A percentile compares a stretch with the other conserved stretches of the same genome.
Conservation (phyloP, 441 rosid genomes). For the Arabidopsis hybrid region DNA sequence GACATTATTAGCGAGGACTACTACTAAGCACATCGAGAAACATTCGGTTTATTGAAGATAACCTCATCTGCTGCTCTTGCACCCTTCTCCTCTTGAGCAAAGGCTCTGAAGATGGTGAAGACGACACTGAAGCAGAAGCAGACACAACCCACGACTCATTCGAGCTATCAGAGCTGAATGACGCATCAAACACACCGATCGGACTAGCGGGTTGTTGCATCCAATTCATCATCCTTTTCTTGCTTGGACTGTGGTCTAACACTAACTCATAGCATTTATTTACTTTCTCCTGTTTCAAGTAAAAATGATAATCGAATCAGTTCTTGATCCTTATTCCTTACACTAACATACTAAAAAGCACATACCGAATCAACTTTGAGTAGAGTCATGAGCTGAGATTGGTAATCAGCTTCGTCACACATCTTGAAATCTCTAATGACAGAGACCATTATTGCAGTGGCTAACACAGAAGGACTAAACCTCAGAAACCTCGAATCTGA, state of each 20-base stretch:
- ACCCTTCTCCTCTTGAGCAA: slow-evolving; percentile 69
- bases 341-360: not conserved
- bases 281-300: slow-evolving; percentile 54
- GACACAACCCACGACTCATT: slow-evolving; percentile 57
- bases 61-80: slow-evolving; percentile 72
- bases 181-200: slow-evolving; percentile 54
- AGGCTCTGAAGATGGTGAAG: slow-evolving; percentile 57
- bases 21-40: slow-evolving; percentile 50
- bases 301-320: slow-evolving; percentile 20
- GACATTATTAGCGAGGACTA: slow-evolving; percentile 64
- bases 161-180: slow-evolving; percentile 63
- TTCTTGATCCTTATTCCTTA: slow-evolving; percentile 25
- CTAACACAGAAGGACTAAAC: slow-evolving; percentile 58
- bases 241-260: slow-evolving; percentile 47
- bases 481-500: slow-evolving; percentile 58
- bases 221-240: slow-evolving; percentile 52
- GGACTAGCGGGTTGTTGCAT: slow-evolving; percentile 54
- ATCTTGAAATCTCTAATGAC: slow-evolving; percentile 54
- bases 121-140: slow-evolving; percentile 33
- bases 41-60: slow-evolving; percentile 67
- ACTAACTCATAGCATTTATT: slow-evolving; percentile 58
- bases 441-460: slow-evolving; percentile 65
- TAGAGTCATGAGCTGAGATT: slow-evolving; percentile 55
- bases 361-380: slow-evolving; percentile 58
- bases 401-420: slow-evolving; percentile 49